phyloP scores from a whole-genome alignment of 129 eudicot genomes.

The Tanacetum coccineum region DNA sequence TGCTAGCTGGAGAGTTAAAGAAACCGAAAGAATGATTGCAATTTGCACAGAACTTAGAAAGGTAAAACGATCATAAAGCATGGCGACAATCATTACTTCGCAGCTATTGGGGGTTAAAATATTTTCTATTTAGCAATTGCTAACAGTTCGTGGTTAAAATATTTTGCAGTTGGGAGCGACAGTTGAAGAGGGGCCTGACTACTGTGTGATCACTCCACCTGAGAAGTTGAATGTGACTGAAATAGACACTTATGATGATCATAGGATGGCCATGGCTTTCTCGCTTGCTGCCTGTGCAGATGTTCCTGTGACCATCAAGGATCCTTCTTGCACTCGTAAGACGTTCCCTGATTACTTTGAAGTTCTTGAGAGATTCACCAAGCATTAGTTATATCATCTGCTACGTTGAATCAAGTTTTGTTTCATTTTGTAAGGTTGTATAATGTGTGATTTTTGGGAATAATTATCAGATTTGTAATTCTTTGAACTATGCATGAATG shows the following conservation, averaged over 20 bases:
- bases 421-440: conserved; percentile 19
- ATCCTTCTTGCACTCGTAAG: conserved; percentile 89
- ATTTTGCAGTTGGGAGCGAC: conserved; percentile 86
- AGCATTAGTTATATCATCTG: conserved; percentile 40
- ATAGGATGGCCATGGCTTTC: conserved; percentile 97
- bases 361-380: conserved; percentile 65
- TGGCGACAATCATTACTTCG: not conserved
- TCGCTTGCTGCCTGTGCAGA: conserved; percentile 96
- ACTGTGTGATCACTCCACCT: conserved; percentile 92
- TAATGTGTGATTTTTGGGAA: conserved; percentile 25
- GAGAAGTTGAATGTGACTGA: conserved; percentile 71
- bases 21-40: conserved; percentile 98
- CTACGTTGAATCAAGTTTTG: conserved; percentile 13
- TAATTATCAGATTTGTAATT: not conserved
- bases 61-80: conserved; percentile 33
- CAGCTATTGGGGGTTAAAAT: not conserved
- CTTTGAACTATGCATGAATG: conserved; percentile 8
- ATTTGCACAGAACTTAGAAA: conserved; percentile 97
- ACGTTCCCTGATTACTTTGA: conserved; percentile 97
- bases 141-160: not conserved
- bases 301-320: conserved; percentile 89
- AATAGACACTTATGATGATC: conserved; percentile 91
- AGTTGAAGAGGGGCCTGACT: conserved; percentile 94
- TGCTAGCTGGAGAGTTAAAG: conserved; percentile 99
- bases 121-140: too few relatives aligned